phyloP scores from a whole-genome alignment of 1,284 basidiomycete species.

The Paramarasmius palmivorus region DNA sequence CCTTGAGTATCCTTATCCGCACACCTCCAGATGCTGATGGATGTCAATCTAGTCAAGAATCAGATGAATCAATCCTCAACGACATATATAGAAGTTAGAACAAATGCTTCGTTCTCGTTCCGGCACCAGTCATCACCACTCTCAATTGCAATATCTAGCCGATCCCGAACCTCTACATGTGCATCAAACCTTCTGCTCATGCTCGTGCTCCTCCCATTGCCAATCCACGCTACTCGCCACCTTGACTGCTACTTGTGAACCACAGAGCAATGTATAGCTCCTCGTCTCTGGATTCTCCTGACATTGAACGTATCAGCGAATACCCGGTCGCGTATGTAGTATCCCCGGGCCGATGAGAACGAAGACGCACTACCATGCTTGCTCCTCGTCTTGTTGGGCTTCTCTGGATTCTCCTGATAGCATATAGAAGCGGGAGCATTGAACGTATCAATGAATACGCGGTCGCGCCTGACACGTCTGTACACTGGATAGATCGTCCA shows the following conservation, averaged over 20 bases:
- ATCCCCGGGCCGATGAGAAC: too few species aligned
- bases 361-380: too few species aligned
- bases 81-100: too few species aligned
- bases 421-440: constrained; percentile 18
- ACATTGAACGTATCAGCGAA: too few species aligned
- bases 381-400: constrained; percentile 11
- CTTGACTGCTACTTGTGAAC: too few species aligned
- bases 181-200: not conserved
- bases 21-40: too few species aligned
- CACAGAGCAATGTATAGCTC: too few species aligned
- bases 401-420: constrained; percentile 11
- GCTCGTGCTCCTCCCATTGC: not conserved
- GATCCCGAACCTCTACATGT: not conserved
- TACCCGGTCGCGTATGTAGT: too few species aligned
- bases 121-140: too few species aligned
- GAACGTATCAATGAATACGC: constrained; percentile 15
- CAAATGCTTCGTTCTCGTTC: not conserved
- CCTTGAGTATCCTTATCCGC: too few species aligned
- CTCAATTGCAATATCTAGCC: not conserved
- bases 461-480: not conserved
- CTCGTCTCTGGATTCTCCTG: too few species aligned
- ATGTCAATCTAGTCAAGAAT: not conserved
- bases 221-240: too few species aligned
- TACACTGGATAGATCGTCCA: constrained; percentile 1
- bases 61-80: not conserved